Evolutionary conservation across 2,329 filamentous ascomycete species (phyloP), one percentile per base, ranked within the genome.

Genomic region (Balansia obtecta): DNA sequence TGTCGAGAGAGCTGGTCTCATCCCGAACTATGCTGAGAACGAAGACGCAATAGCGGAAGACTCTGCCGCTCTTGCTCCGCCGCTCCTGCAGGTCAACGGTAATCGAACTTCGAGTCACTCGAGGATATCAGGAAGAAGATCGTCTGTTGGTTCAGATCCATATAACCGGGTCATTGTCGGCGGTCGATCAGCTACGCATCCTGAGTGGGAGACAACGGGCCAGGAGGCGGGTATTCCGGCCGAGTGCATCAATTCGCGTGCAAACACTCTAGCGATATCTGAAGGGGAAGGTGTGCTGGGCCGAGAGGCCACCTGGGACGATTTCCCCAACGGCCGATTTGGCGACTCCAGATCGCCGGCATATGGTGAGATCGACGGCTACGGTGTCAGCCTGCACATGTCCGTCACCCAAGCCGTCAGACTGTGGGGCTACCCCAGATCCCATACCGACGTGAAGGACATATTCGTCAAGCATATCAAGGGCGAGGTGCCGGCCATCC

Each of bases 361-460:
- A 0, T 97, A 95, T 63, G 91, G 91, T 60, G 89, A 96, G 66
- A 96, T 96, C 52, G 90, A 97, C 62, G 91, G 91, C n/a, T 97
- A 97, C 63, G 93, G 93, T 11, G 89, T 94, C n/a, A 93, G 85
- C 51, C 74, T 98, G 39, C 93, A 96, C 69, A 88, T 96, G 63
- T 88, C 86, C 0, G 81, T 88, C n/a, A 77, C 83, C 2, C 83
- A 90, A 62, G 93, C 93, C 12, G 79, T 91, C 56, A 77, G 79
- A 56, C 75, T 95, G 33, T 98, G 93, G 93, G 88, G 87, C 20
- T 75, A 85, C 52, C 93, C 93, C 0, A 79, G 76, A 27, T 78
- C 77, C 4, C 65, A 65, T 1, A 71, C 76, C 32, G 89, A 97
- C 61, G 86, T 98, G 59, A 89, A 80, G 58, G 71, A 75, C 11